phyloP scores from a whole-genome alignment of 331 rosid species.

The Phaseolus coccineus region DNA sequence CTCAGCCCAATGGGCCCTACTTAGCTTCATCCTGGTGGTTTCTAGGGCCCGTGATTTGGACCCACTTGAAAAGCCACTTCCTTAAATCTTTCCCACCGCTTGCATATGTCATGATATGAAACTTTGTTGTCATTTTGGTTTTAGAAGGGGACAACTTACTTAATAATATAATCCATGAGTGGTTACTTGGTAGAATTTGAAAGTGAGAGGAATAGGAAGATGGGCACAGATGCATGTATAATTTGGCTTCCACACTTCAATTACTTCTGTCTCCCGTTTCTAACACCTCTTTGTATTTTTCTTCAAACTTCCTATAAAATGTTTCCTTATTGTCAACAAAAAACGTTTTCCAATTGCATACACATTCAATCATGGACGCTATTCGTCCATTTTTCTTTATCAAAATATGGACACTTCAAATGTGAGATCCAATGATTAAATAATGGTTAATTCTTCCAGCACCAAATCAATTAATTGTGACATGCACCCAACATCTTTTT shows the following conservation, averaged over 20 bases:
- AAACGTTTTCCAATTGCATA: not conserved
- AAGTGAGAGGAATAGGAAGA: not conserved
- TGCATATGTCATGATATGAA: constrained; percentile 12
- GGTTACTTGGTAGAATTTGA: not conserved
- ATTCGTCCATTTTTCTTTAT: not conserved
- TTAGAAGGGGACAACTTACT: constrained; percentile 5
- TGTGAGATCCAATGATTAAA: not conserved
- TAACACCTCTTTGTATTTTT: constrained; percentile 12
- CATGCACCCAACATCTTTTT: too few species aligned
- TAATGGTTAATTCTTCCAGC: too few species aligned
- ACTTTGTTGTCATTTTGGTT: constrained; percentile 26
- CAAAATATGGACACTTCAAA: not conserved
- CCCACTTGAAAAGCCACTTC: constrained; percentile 8
- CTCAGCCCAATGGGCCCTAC: constrained; percentile 36
- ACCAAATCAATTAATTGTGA: too few species aligned
- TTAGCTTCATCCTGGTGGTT: constrained; percentile 24
- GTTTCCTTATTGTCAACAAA: not conserved
- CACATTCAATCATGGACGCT: not conserved
- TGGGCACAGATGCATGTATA: not conserved
- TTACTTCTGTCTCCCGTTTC: constrained; percentile 29
- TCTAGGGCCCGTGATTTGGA: constrained; percentile 33
- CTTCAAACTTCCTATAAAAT: not conserved
- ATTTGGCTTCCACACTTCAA: constrained; percentile 8
- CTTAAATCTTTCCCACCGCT: constrained; percentile 15
- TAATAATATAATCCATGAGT: constrained; percentile 22